Evolutionary conservation across 345 rosid species (phyloP), one percentile per base, ranked within the genome.

Genomic region (Hypericum perforatum): DNA sequence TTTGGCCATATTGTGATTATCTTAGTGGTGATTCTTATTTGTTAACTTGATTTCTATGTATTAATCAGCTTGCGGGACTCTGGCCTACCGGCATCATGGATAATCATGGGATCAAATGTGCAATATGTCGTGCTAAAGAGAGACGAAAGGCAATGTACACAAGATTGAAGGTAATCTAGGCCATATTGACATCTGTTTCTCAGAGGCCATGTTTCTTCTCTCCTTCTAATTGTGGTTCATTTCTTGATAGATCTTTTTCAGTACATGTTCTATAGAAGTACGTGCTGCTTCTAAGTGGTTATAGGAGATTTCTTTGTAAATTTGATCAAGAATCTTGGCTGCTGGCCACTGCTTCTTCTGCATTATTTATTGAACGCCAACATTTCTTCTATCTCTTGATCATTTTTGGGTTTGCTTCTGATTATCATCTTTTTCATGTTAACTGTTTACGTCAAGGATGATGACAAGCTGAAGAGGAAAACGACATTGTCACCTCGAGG

Each of bases 31-130:
- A 4, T 22, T 22, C 32, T 22, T 22, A 1, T 22, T 22, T 22
- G 32, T 22, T 22, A 46, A 66, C 61, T 56, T 49, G 60, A 55
- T 11, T 45, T 51, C 38, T 41, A 40, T 68, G 39, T 58, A 12
- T 68, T 63, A 49, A 74, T 52, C 85, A 91, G 98, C 81, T 91
- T 59, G 94, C 95, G 53, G 76, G 61, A 22, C 60, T 91, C 59
- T 91, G 98, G 98, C 98, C 96, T 57, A 76, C 65, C 58, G 86
- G 77, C 57, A 56, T 72, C 52, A 88, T 87, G 90, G 92, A 91
- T 81, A 87, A 87, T 68, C 89, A 76, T 75, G 90, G 81, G 69
- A 85, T 87, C 63, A 87, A 80, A 70, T 82, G 76, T 60, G 95
- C 96, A 66, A 85, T 87, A 66, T 79, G 90, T 49, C 74, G 83